These are phyloP conservation scores for Hydrangea macrophylla DNA, from an alignment of 148 eudicot species.

Conservation along the genomic window DNA sequence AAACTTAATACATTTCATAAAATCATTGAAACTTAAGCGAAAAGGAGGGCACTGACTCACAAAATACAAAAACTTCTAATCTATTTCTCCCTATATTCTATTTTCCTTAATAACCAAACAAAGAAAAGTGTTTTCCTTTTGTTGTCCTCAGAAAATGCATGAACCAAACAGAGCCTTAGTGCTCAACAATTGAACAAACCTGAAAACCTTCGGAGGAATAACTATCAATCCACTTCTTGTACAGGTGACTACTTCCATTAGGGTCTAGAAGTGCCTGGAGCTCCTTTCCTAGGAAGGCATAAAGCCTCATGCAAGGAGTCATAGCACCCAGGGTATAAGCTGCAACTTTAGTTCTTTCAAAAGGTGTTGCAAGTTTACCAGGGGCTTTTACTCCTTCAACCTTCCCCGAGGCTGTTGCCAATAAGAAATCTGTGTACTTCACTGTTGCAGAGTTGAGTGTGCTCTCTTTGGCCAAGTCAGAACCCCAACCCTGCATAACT, in stretches of 20 bases:
- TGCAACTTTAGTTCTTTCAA: slow-evolving; percentile 90
- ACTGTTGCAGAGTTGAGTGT: slow-evolving; percentile 58
- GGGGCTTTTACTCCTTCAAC: slow-evolving; percentile 79
- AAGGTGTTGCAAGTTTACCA: slow-evolving; percentile 91
- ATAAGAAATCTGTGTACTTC: slow-evolving; percentile 78
- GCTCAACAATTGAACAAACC: slow-evolving; percentile 53
- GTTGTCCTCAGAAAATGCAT: too few species aligned
- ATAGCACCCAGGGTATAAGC: slow-evolving; percentile 92
- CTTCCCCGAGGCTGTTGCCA: slow-evolving; percentile 94
- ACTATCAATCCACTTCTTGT: slow-evolving; percentile 76
- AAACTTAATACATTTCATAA: too few species aligned
- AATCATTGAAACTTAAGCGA: too few species aligned
- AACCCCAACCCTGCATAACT: slow-evolving; percentile 74
- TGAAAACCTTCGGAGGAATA: slow-evolving; percentile 72
- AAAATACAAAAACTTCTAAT: too few species aligned
- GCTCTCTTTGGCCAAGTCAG: slow-evolving; percentile 51
- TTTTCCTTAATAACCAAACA: too few species aligned
- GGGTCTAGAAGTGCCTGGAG: slow-evolving; percentile 52
- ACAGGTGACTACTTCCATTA: slow-evolving; percentile 49
- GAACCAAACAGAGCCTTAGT: too few species aligned
- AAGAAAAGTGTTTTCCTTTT: too few species aligned
- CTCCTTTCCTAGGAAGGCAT: slow-evolving; percentile 84
- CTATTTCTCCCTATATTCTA: too few species aligned
- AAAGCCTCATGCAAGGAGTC: slow-evolving; percentile 95
- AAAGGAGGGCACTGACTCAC: too few species aligned